Evolutionary conservation across 2,329 filamentous ascomycete genomes (phyloP).

Genomic region (Alternaria dauci): DNA sequence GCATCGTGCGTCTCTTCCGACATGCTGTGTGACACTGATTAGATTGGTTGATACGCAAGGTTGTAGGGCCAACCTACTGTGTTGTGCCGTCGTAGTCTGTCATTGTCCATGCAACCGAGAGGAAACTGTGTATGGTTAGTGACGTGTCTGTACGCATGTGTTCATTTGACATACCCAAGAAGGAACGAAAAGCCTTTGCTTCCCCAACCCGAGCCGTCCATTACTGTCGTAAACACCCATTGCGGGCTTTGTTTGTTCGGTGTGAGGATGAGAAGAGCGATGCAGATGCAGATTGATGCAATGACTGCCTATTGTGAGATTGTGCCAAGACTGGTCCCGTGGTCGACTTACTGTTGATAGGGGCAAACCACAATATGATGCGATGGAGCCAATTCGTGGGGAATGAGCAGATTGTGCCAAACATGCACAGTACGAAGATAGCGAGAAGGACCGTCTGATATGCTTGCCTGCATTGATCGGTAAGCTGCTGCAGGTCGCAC

Average conservation of each 20-base stretch:
- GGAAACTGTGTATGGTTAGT: conserved; percentile 50
- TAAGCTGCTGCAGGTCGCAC: conserved; percentile 9
- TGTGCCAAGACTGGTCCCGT: not conserved
- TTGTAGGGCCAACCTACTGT: conserved; percentile 56
- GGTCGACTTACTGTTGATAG: conserved; percentile 64
- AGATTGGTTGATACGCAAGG: conserved; percentile 34
- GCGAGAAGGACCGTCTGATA: conserved; percentile 67
- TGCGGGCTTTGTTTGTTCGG: conserved; percentile 65
- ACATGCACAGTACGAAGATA: conserved; percentile 63
- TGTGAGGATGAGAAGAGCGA: conserved; percentile 66
- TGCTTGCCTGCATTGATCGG: conserved; percentile 57
- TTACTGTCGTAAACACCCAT: conserved; percentile 69
- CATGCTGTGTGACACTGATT: conserved; percentile 57
- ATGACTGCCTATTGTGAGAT: conserved; percentile 52
- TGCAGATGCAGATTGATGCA: conserved; percentile 68
- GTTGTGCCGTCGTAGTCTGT: conserved; percentile 74
- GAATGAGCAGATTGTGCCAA: conserved; percentile 69
- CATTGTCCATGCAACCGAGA: conserved; percentile 70
- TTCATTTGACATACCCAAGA: conserved; percentile 57
- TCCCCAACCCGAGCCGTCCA: conserved; percentile 69
- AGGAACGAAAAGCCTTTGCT: conserved; percentile 69
- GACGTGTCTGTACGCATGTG: not conserved
- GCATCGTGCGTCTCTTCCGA: conserved; percentile 73
- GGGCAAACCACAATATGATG: conserved; percentile 71
- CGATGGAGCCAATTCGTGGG: conserved; percentile 67